Evolutionary conservation across 345 rosid genomes (phyloP), one percentile per base, ranked within the genome.

Genomic region (Populus ilicifolia): DNA sequence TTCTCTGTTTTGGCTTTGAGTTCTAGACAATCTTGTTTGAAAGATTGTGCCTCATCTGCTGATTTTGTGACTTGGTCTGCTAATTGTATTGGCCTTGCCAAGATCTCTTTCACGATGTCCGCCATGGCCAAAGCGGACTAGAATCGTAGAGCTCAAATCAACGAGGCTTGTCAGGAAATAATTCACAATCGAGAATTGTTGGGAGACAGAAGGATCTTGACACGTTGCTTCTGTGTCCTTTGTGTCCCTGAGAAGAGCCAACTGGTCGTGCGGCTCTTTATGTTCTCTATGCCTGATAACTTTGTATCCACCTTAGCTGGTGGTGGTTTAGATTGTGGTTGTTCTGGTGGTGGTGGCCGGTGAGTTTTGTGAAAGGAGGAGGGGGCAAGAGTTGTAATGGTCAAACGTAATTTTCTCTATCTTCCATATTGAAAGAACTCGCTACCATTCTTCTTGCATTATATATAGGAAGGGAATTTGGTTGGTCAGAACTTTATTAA

Each of bases 21-120:
- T 46, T 95, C 99, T 2, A 80, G 69, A 75, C 98, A 95, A 44
- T 95, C 99, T 79, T 89, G 98, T 84, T 93, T 95, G 80, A 83
- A 90, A 46, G 89, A 82, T 75, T 86, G 89, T 2, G 99, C 99
- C 79, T 92, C 98, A 10, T 89, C 98, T 14, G 92, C 97, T 21
- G 92, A 86, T 82, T 89, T 92, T 23, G 78, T 76, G 9, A 95
- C 92, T 67, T 93, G 94, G 89, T 95, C 99, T 1, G 98, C 96
- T 8, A 95, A 69, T 78, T 95, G 99, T 79, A 93, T 93, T 44
- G 99, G 97, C 79, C 83, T 89, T 20, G 91, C 82, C 86, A 95
- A 70, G 82, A 92, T 86, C 82, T 92, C 93, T 84, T 90, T 93
- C 80, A 90, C 97, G 74, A 82, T 71, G 85, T 95, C 99, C 85